Evolutionary conservation across 2,329 filamentous ascomycete genomes (phyloP), one percentile per base, ranked within the genome.

Genomic region (Penicillium sp.): DNA sequence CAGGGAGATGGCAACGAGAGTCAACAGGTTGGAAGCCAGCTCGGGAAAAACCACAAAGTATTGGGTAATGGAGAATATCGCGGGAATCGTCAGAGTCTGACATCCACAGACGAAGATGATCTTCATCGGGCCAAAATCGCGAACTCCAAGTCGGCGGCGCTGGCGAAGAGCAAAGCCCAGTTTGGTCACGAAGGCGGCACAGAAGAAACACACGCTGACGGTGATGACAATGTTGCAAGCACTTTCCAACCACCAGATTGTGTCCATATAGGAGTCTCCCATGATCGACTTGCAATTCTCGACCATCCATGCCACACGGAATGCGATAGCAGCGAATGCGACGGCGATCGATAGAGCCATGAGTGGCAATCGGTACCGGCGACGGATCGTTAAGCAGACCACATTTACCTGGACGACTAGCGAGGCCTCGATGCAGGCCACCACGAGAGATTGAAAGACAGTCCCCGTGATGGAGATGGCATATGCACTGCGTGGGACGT

Each of bases 41-140:
- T 87, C 83, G 4, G 83, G 81, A 54, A 84, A 78, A 4, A 69
- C 60, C 22, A 79, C 66, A 58, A 77, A 75, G 72, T 84, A 88
- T 64, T 87, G 81, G 17, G 88, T 68, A 50, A 84, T 78, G 1
- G 84, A 82, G 71, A 90, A 86, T 62, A 88, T 77, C 25, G 84
- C 87, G 70, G 88, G 88, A 62, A 89, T 78, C 37, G 87, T 69
- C 79, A 90, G 81, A 1, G 87, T 89, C 74, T 89, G 87, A 62
- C 84, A 86, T 50, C 86, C 84, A 82, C 89, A 88, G 67, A 89
- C 82, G 71, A 88, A 88, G 61, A 90, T 84, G 58, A 88, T 82
- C 66, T 88, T 85, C 80, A 90, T 86, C 1, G 86, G 84, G 10
- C 86, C 85, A 68, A 88, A 88, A 56, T 85, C 82, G 57, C 77